Evolutionary conservation across 495 filamentous ascomycete genomes (phyloP).

Genomic region (Viridothelium virens): DNA sequence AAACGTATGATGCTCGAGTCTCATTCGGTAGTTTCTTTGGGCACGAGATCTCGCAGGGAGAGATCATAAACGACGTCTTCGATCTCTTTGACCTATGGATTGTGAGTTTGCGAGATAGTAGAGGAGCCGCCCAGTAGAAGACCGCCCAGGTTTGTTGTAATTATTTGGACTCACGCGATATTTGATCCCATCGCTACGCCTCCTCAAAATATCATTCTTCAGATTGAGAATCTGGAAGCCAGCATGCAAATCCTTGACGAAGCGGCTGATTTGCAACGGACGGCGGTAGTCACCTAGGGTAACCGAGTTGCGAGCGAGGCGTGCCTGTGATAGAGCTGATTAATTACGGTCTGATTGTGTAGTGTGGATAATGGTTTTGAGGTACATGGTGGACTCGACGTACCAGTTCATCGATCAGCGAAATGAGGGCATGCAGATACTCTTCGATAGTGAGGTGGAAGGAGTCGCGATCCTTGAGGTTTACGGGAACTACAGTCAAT

Average conservation of each 20-base stretch:
- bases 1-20: not conserved
- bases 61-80: conserved; percentile 98
- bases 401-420: conserved; percentile 82
- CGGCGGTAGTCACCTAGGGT: conserved; percentile 81
- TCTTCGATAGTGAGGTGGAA: conserved; percentile 97
- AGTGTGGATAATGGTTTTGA: conserved; percentile 2
- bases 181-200: conserved; percentile 87
- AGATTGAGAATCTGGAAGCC: conserved; percentile 95
- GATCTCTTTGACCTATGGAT: conserved; percentile 71
- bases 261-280: conserved; percentile 71
- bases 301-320: conserved; percentile 91
- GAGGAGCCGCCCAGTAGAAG: not conserved
- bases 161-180: conserved; percentile 56
- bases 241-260: conserved; percentile 90
- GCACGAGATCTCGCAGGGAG: conserved; percentile 5
- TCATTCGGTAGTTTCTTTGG: conserved; percentile 3
- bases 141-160: not conserved
- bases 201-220: conserved; percentile 87
- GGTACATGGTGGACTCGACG: conserved; percentile 11
- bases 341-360: not conserved
- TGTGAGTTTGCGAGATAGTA: not conserved
- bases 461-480: conserved; percentile 77
- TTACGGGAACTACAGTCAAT: conserved; percentile 68
- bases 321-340: conserved; percentile 42
- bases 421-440: conserved; percentile 79